A percentile compares a stretch with the other conserved stretches of the same genome.
These are phyloP conservation scores for Gracilaria gracilis DNA, from an alignment of 23 red algal genomes.

Conservation along the genomic window DNA sequence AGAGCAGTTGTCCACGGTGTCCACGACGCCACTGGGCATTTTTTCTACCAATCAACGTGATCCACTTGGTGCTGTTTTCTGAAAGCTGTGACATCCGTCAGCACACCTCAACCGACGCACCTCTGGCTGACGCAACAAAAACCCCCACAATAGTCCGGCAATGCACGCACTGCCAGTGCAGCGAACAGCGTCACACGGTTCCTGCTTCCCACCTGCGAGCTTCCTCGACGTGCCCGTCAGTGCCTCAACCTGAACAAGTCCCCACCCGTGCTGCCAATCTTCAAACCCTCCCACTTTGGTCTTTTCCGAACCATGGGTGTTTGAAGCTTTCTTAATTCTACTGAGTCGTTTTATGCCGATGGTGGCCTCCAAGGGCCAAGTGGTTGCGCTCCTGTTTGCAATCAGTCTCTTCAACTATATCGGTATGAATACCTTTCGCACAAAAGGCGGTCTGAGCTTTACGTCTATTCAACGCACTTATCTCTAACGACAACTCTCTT, in stretches of 20 bases:
- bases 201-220: neutral
- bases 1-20: neutral
- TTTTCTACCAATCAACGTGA: neutral
- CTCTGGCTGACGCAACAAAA: conserved; percentile 20
- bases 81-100: neutral
- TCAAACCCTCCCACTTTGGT: neutral
- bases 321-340: neutral
- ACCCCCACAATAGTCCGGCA: neutral
- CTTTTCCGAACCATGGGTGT: conserved; percentile 2
- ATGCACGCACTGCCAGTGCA: neutral
- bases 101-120: conserved; percentile 16
- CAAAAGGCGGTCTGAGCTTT: neutral
- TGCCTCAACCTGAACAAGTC: neutral
- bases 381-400: conserved; percentile 62
- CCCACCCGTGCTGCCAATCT: neutral
- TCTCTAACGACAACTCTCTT: neutral
- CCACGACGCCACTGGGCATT: neutral
- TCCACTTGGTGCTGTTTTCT: conserved; percentile 3
- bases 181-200: neutral
- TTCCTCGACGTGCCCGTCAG: conserved; percentile 9
- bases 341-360: conserved; percentile 7
- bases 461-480: neutral
- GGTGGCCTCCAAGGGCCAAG: conserved; percentile 42
- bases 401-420: conserved; percentile 77
- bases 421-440: neutral